Evolutionary conservation across 2,329 filamentous ascomycete species (phyloP), one percentile per base, ranked within the genome.

Genomic region (Fusarium sp.): DNA sequence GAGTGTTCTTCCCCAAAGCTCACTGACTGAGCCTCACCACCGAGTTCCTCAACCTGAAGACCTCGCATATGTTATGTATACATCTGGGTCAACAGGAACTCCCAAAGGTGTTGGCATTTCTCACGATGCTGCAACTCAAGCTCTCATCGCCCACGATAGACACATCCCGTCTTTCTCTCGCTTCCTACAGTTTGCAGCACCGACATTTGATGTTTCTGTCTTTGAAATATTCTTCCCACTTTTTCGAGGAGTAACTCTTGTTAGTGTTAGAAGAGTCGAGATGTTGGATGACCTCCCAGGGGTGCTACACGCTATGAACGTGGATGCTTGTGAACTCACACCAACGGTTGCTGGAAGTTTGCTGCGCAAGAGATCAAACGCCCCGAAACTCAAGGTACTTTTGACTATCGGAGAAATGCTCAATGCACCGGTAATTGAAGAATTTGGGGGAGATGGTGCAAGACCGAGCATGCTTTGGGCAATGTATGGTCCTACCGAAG

Each of bases 401-500:
- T 80, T 97, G 23, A 97, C 94, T 0, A 97, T 97, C 70, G 94
- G 94, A 7, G 94, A 97, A 78, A 97, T 97, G 94, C 85, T 97
- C 35, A 97, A 92, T 5, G 83, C 85, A 41, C 86, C 88, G 10
- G 90, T 97, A 3, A 84, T 97, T 22, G 81, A 87, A 35, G 93
- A 96, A 74, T 97, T 96, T 82, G 93, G 93, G 7, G 87, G 87
- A 4, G 80, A 82, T 11, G 73, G 77, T 1, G 75, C 74, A 1
- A 79, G 78, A 9, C 75, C 81, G 3, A 90, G 91, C 69, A 89
- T 97, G 43, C 83, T 97, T 1, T 94, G 93, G 86, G 94, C 90
- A 33, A 97, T 97, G 93, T 97, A 97, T 75, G 94, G 94, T 1
- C 94, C 94, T 2, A 97, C 94, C 0, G 94, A 97, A 79, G 93